Base-by-base conservation (phyloP, 768 basidiomycete genomes). In the Mycena vitilis region DNA sequence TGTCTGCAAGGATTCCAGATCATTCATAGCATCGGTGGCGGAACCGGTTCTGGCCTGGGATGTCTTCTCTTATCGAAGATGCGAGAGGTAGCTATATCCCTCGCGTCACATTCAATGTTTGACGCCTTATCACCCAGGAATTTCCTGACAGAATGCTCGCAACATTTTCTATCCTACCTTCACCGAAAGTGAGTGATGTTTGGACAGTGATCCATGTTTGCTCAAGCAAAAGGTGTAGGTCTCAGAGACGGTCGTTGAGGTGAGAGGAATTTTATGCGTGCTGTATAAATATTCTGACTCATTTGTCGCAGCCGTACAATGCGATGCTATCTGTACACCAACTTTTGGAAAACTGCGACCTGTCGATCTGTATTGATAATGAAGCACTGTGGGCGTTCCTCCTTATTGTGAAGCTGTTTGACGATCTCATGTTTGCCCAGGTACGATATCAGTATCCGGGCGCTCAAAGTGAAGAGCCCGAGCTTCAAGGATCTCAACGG, bases 1-100 rank as follows among this genome's bases (percentile, higher is more conserved):
- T 87, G 90, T 11, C 83, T 98, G 22, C 96, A 99, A 81, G 96
- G 96, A 0, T 95, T 96, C 75, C 95, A 96, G 73, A 78, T 96
- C 54, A 79, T 95, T 12, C 95, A 97, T 71, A 95, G 95, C 20
- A 87, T 99, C 20, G 95, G 95, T 42, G 95, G 95, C 68, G 95
- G 95, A 44, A 96, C 94, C 4, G 95, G 95, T 44, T 89, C 95
- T 25, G 95, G 95, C 20, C 79, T 96, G 48, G 95, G 95, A 45
- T 91, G 90, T 63, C 81, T 96, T 49, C 81, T 96, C 61, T 79
- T 97, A 42, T 89, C 90, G 44, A 96, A 96, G 75, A 80, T 96
- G 66, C 87, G 93, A 60, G 95, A 96, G 81, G 93, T 86, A 68
- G 25, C 52, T 59, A 36, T 57, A 45, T 60, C 38, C 54, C 37